phyloP scores from a whole-genome alignment of 2,329 filamentous ascomycete species.

The Chaetomiaceae sp. region DNA sequence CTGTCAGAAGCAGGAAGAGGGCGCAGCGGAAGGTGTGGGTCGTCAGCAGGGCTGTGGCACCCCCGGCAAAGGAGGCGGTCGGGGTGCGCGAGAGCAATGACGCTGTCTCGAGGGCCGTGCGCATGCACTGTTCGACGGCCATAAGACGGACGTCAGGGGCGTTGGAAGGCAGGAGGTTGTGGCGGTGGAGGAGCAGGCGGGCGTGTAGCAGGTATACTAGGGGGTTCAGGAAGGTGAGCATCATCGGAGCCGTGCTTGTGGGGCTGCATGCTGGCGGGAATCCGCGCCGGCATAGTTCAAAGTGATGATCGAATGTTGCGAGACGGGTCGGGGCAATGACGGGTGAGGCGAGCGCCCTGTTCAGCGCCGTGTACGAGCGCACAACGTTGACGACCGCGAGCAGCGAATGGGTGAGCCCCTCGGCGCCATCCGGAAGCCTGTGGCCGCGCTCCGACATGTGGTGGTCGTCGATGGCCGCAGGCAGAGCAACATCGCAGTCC shows the following conservation, averaged over 20 bases:
- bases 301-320: conserved; percentile 76
- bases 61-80: conserved; percentile 53
- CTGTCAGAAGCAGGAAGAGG: conserved; percentile 71
- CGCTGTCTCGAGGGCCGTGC: conserved; percentile 73
- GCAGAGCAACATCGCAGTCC: conserved; percentile 81
- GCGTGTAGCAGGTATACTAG: conserved; percentile 76
- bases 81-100: conserved; percentile 65
- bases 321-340: conserved; percentile 64
- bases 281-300: conserved; percentile 66
- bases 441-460: conserved; percentile 60
- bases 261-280: conserved; percentile 74
- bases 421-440: conserved; percentile 46
- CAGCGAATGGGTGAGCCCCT: conserved; percentile 64
- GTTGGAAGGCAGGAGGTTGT: conserved; percentile 75
- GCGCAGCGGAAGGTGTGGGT: conserved; percentile 84
- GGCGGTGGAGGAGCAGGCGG: conserved; percentile 80
- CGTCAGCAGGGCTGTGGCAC: conserved; percentile 70
- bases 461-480: conserved; percentile 76
- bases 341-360: conserved; percentile 64
- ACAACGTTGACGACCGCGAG: conserved; percentile 78
- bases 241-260: conserved; percentile 60
- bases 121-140: conserved; percentile 73
- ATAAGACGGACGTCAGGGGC: conserved; percentile 59
- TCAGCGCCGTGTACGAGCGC: conserved; percentile 69
- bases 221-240: conserved; percentile 69